These are phyloP conservation scores for Cercophora newfieldiana DNA, from an alignment of 495 filamentous ascomycete species.

Conservation along the genomic window DNA sequence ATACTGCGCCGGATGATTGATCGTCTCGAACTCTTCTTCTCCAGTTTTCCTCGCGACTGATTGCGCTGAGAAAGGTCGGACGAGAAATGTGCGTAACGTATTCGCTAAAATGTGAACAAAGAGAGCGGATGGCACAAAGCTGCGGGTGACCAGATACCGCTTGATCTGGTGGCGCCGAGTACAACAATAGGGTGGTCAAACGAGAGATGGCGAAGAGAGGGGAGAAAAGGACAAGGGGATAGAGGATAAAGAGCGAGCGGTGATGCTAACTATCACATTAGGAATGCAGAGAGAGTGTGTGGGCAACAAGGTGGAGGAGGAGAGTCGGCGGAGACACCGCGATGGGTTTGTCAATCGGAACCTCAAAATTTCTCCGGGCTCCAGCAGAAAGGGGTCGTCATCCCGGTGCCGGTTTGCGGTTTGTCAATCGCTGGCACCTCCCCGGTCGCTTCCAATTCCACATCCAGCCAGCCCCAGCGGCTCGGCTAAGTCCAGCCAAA, in stretches of 20 bases:
- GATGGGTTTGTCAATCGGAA: background rate
- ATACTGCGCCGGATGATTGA: background rate
- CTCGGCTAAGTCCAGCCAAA: background rate
- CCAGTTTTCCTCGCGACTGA: background rate
- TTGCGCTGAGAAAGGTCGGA: background rate
- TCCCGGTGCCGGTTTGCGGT: background rate
- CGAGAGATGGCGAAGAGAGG: background rate
- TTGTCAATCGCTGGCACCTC: background rate
- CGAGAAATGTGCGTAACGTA: background rate
- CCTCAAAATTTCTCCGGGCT: slow-evolving; percentile 4
- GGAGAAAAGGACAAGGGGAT: background rate
- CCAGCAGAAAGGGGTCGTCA: background rate
- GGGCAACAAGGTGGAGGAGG: background rate
- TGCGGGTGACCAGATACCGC: background rate
- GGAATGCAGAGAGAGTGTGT: background rate
- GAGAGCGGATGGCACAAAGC: slow-evolving; percentile 1
- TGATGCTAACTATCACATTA: background rate
- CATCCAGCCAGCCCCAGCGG: background rate
- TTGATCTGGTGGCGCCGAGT: background rate
- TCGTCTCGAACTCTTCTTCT: background rate
- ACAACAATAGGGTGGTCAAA: background rate
- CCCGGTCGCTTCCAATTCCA: background rate
- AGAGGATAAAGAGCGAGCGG: background rate
- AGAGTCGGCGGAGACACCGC: background rate
- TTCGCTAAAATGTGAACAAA: background rate